These are phyloP conservation scores for Kwoniella newhampshirensis DNA, from an alignment of 768 basidiomycete species.

Conservation along the genomic window DNA sequence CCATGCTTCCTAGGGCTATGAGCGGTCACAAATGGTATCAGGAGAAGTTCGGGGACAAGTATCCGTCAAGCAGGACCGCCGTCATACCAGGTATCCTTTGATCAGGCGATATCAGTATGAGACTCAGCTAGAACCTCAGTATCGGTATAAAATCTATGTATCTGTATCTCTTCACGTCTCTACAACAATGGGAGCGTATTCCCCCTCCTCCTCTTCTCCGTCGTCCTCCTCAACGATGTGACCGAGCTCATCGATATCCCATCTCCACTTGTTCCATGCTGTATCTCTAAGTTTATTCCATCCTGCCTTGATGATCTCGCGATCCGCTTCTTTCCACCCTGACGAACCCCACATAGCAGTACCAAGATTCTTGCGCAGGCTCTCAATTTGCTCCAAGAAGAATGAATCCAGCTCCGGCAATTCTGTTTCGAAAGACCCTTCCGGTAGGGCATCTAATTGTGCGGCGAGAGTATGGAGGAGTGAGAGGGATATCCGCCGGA, in stretches of 20 bases:
- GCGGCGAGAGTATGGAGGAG: constrained; percentile 27
- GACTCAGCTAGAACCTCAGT: no score
- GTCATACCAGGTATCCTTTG: constrained; percentile 63
- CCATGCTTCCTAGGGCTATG: constrained; percentile 75
- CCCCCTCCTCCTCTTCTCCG: constrained; percentile 47
- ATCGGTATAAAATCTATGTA: not conserved
- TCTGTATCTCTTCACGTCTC: constrained; percentile 30
- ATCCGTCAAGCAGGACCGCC: constrained; percentile 71
- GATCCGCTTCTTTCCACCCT: constrained; percentile 6
- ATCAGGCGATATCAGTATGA: no score
- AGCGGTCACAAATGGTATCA: constrained; percentile 86
- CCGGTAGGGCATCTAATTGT: constrained; percentile 39
- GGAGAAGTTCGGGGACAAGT: constrained; percentile 67
- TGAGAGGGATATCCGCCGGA: constrained; percentile 6
- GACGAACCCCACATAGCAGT: constrained; percentile 3
- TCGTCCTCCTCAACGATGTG: constrained; percentile 27
- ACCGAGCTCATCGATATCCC: constrained; percentile 27
- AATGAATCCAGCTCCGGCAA: constrained; percentile 49
- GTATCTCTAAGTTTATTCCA: constrained; percentile 9
- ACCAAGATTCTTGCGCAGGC: constrained; percentile 16
- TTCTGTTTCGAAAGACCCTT: constrained; percentile 44
- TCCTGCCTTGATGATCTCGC: not conserved
- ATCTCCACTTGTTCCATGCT: constrained; percentile 26
- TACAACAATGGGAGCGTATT: constrained; percentile 51
- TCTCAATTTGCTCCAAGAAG: constrained; percentile 38